Percentiles rank a stretch among this genome's conserved stretches.
Conservation (phyloP, 2,329 filamentous ascomycete genomes). For the Trichoderma sp. region DNA sequence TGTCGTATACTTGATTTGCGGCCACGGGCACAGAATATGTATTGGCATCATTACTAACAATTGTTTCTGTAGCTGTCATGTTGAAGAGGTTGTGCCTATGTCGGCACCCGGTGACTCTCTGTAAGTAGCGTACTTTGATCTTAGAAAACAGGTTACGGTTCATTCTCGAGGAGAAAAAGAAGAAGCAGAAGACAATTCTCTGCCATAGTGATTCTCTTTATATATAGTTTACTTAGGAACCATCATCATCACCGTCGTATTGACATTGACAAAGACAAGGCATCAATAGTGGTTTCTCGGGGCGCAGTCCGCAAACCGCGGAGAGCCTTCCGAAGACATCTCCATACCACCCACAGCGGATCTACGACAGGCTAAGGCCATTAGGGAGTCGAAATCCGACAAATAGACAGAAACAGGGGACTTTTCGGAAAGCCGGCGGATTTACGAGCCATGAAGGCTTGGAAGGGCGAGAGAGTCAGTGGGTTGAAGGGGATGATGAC, state of each 20-base stretch:
- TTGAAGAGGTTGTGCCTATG: background rate
- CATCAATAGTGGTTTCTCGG: background rate
- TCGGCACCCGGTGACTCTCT: background rate
- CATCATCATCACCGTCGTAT: background rate
- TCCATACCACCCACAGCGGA: background rate
- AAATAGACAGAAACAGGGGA: background rate
- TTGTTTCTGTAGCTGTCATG: background rate
- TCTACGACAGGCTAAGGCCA: background rate
- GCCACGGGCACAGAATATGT: slow-evolving; percentile 5
- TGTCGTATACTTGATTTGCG: background rate
- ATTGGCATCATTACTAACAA: background rate
- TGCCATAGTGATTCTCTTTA: too few relatives aligned
- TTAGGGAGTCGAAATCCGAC: background rate
- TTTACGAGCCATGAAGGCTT: background rate
- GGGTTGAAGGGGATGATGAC: background rate
- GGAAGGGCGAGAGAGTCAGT: background rate
- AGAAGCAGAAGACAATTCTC: background rate
- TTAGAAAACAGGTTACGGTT: background rate
- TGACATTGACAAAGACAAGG: background rate
- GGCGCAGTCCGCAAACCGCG: background rate
- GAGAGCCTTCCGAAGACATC: background rate
- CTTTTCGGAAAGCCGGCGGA: background rate
- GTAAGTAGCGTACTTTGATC: background rate
- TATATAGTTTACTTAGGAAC: background rate
- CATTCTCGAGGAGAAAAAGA: background rate